Base-by-base conservation (phyloP, 495 filamentous ascomycete genomes). In the Tirmania nivea region DNA sequence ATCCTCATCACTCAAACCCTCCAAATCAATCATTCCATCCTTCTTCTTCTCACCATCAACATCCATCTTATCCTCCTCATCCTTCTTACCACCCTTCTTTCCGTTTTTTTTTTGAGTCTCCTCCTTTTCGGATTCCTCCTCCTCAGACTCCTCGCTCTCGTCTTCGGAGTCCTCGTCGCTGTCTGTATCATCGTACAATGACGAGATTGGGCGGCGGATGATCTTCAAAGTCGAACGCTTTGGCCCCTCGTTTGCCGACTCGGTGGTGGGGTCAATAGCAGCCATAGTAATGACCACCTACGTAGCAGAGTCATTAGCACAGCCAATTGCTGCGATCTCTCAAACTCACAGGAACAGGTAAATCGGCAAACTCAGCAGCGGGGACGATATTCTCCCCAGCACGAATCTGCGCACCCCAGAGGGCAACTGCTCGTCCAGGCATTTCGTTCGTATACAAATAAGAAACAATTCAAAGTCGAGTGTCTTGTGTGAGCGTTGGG, bases 251-350 rank as follows among this genome's bases (percentile, higher is more conserved):
- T 79, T 74, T 56, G 83, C 77, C 39, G 83, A 78, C 49, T 70
- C 72, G 57, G 83, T 82, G 61, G 77, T 83, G 35, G 90, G 90
- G 66, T 99, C 88, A 61, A 99, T 80, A 60, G 90, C 90, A 61
- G 92, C 90, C 90, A 99, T 99, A 62, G 86, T 95, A 59, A 99
- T 81, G 61, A 84, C 87, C 71, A 94, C 86, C 88, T 94, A 45
- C 14, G 8, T 14, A 6, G 12, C 17, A 31, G 4, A 31, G 25
- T 7, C 1, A 31, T 31, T 31, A 31, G 7, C 14, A 45, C 39
- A 45, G 8, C 17, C 39, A 45, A 19, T 45, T 45, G 14, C 39
- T 14, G 4, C 0, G 2, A 14, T 45, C 39, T 14, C 39, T 45
- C 54, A 50, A 20, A 81, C 86, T 72, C 68, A 94, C 87, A 67